phyloP scores from a whole-genome alignment of 2,329 filamentous ascomycete genomes.

The Penicillium frequentans region DNA sequence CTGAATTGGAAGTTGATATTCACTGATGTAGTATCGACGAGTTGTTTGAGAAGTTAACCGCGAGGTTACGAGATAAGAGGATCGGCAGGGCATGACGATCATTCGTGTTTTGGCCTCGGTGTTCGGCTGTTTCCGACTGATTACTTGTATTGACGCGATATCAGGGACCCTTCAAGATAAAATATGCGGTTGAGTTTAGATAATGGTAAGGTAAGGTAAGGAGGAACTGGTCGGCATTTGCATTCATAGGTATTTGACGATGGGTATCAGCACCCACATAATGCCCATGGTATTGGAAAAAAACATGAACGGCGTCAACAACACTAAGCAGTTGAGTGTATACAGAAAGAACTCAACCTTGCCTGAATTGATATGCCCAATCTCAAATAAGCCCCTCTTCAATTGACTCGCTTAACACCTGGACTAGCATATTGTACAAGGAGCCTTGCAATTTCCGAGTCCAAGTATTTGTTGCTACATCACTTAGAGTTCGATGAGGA shows the following conservation, averaged over 20 bases:
- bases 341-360: too few species aligned
- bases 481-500: too few species aligned
- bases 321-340: too few species aligned
- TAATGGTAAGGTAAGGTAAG: neutral
- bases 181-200: neutral
- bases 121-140: conserved; percentile 16
- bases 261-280: too few species aligned
- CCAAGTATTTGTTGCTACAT: too few species aligned
- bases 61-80: neutral
- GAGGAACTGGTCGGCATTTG: neutral
- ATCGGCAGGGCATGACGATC: conserved; percentile 6
- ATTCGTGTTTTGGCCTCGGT: conserved; percentile 6
- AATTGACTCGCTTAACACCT: too few species aligned
- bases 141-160: neutral
- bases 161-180: neutral
- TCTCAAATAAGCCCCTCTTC: too few species aligned
- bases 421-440: too few species aligned
- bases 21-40: conserved; percentile 1
- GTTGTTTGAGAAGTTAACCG: neutral
- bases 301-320: too few species aligned
- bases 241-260: neutral
- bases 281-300: too few species aligned
- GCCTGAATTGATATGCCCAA: neutral
- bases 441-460: too few species aligned
- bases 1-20: conserved; percentile 6